Percentiles rank a stretch among this genome's conserved stretches.
phyloP scores from a whole-genome alignment of 1,139 yeast genomes.

The Pichia norvegensis region DNA sequence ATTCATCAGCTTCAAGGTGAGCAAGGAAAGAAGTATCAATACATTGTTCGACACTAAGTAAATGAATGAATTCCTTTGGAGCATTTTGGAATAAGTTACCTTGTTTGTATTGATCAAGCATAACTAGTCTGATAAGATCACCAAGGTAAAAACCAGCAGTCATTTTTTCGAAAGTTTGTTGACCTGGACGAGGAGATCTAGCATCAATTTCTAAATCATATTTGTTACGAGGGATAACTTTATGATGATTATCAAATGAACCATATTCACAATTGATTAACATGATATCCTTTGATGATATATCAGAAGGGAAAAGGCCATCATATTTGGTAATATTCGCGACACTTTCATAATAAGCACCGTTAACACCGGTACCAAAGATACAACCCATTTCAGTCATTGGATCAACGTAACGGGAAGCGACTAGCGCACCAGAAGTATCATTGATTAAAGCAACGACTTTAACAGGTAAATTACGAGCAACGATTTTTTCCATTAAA shows the following conservation, averaged over 20 bases:
- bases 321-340: slow-evolving; percentile 75
- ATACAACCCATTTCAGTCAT: slow-evolving; percentile 92
- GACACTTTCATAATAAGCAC: slow-evolving; percentile 85
- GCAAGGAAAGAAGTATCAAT: slow-evolving; percentile 91
- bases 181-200: slow-evolving; percentile 94
- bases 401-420: slow-evolving; percentile 89
- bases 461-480: slow-evolving; percentile 64
- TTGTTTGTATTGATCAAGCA: slow-evolving; percentile 63
- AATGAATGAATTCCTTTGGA: slow-evolving; percentile 32
- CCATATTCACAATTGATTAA: slow-evolving; percentile 99
- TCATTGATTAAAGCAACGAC: slow-evolving; percentile 94
- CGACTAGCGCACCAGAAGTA: slow-evolving; percentile 95
- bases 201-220: slow-evolving; percentile 76
- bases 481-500: slow-evolving; percentile 70
- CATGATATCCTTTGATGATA: slow-evolving; percentile 64
- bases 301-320: slow-evolving; percentile 61
- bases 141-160: slow-evolving; percentile 96
- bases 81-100: slow-evolving; percentile 45
- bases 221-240: slow-evolving; percentile 81
- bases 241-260: slow-evolving; percentile 89
- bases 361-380: slow-evolving; percentile 98
- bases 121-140: slow-evolving; percentile 75
- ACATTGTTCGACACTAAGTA: slow-evolving; percentile 54
- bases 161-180: slow-evolving; percentile 97
- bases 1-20: slow-evolving; percentile 82